A percentile compares a stretch with the other conserved stretches of the same genome.
Conservation (phyloP, 1,284 basidiomycete genomes). For the Boletus albobrunnescens region DNA sequence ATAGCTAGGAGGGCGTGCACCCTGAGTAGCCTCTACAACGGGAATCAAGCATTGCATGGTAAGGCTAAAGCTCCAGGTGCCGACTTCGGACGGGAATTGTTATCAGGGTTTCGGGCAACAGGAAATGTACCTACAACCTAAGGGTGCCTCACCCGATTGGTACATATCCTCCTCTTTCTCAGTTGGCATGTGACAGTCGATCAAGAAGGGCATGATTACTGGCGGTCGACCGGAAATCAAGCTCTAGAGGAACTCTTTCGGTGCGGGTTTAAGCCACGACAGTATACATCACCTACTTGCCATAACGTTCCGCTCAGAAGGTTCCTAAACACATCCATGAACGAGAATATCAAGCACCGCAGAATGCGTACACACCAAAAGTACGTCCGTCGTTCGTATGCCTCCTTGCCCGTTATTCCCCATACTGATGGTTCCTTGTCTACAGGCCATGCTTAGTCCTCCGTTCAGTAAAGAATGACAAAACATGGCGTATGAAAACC, state of each 20-base stretch:
- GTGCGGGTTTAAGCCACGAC: not conserved
- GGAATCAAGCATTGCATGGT: constrained; percentile 39
- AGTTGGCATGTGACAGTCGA: constrained; percentile 44
- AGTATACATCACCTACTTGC: not conserved
- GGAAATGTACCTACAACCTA: constrained; percentile 40
- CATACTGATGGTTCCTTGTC: not conserved
- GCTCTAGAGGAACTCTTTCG: constrained; percentile 27
- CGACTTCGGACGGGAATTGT: constrained; percentile 34
- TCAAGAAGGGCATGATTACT: constrained; percentile 37
- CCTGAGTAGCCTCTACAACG: constrained; percentile 39
- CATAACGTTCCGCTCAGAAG: not conserved
- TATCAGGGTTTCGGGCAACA: not conserved
- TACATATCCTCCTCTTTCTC: constrained; percentile 41
- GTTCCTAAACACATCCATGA: not conserved
- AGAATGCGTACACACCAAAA: not conserved
- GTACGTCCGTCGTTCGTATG: not conserved
- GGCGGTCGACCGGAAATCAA: constrained; percentile 50
- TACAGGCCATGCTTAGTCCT: not conserved
- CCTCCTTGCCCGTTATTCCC: not conserved
- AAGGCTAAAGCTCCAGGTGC: constrained; percentile 44
- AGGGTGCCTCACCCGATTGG: constrained; percentile 37
- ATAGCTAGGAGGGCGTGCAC: constrained; percentile 43
- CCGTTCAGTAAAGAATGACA: not conserved
- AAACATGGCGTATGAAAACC: not conserved
- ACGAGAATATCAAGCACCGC: not conserved